A percentile compares a stretch with the other conserved stretches of the same genome.
These are phyloP conservation scores for Cladochytrium replicatum DNA, from an alignment of 192 early-diverging fungal genomes.

Conservation along the genomic window DNA sequence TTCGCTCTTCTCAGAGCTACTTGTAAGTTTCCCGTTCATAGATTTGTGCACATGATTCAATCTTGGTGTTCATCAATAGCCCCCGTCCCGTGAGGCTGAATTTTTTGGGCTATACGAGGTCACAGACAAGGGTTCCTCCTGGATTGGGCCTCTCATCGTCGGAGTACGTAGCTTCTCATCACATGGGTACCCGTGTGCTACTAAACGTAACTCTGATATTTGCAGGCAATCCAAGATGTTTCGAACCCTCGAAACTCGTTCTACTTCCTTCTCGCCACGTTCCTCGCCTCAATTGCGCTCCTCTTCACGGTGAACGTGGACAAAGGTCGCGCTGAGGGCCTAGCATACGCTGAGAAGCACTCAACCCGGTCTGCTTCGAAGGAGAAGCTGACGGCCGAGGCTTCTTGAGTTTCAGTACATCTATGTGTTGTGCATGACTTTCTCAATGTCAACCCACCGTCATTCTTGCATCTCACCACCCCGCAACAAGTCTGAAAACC, in stretches of 20 bases:
- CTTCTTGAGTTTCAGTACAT: too few relatives aligned
- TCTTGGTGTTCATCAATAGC: slow-evolving; percentile 32
- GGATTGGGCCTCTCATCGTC: slow-evolving; percentile 61
- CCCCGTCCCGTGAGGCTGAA: slow-evolving; percentile 46
- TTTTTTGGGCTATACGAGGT: slow-evolving; percentile 60
- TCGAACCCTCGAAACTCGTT: slow-evolving; percentile 49
- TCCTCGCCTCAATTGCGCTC: slow-evolving; percentile 38
- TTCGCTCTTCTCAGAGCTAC: slow-evolving; percentile 38
- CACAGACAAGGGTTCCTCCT: slow-evolving; percentile 46
- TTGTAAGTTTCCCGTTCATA: slow-evolving; percentile 42
- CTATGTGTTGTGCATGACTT: too few relatives aligned
- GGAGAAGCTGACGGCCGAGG: too few relatives aligned
- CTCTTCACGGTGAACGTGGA: slow-evolving; percentile 45
- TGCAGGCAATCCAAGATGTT: slow-evolving; percentile 42
- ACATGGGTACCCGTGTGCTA: too few relatives aligned
- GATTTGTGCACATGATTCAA: slow-evolving; percentile 34
- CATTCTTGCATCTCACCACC: too few relatives aligned
- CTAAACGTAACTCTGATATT: too few relatives aligned
- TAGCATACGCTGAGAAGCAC: too few relatives aligned
- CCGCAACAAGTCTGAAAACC: too few relatives aligned
- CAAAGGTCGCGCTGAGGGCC: too few relatives aligned
- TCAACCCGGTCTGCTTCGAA: too few relatives aligned
- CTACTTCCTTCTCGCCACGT: slow-evolving; percentile 42
- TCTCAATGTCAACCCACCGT: too few relatives aligned
- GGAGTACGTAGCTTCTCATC: too few relatives aligned